Evolutionary conservation across 148 eudicot genomes (phyloP).

Genomic region (Silene uniflora): DNA sequence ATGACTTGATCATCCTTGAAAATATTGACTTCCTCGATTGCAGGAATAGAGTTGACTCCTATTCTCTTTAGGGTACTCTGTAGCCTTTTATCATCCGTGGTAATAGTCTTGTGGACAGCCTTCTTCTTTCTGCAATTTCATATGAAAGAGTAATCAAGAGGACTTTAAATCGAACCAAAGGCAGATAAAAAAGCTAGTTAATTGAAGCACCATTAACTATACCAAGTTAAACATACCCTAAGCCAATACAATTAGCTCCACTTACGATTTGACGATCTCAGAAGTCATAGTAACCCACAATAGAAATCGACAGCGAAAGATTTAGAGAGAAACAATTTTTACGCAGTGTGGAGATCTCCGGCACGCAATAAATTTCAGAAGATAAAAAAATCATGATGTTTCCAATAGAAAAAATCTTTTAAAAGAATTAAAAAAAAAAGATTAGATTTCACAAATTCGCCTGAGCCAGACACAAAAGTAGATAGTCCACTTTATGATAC

Average conservation of each 20-base stretch:
- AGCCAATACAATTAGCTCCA: neutral
- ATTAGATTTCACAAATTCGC: neutral
- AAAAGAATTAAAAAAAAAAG: no score
- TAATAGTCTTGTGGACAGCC: slow-evolving; percentile 86
- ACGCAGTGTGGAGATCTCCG: neutral
- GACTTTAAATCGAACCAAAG: neutral
- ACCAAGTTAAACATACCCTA: neutral
- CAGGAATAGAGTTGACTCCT: slow-evolving; percentile 79
- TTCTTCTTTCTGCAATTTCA: slow-evolving; percentile 71
- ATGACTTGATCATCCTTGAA: slow-evolving; percentile 85
- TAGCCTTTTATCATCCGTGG: slow-evolving; percentile 87
- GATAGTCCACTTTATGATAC: neutral
- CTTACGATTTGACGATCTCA: neutral
- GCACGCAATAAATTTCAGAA: neutral
- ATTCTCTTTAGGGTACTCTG: slow-evolving; percentile 89
- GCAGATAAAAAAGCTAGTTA: neutral
- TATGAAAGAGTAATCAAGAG: neutral
- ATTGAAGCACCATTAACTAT: neutral
- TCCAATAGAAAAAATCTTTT: neutral
- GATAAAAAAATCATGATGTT: neutral
- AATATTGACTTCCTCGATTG: slow-evolving; percentile 87
- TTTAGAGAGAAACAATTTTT: neutral
- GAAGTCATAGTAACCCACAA: neutral
- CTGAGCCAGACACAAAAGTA: neutral
- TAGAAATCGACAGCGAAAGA: neutral